Conservation (phyloP, 2,329 filamentous ascomycete genomes). For the Fusarium ambrosium region DNA sequence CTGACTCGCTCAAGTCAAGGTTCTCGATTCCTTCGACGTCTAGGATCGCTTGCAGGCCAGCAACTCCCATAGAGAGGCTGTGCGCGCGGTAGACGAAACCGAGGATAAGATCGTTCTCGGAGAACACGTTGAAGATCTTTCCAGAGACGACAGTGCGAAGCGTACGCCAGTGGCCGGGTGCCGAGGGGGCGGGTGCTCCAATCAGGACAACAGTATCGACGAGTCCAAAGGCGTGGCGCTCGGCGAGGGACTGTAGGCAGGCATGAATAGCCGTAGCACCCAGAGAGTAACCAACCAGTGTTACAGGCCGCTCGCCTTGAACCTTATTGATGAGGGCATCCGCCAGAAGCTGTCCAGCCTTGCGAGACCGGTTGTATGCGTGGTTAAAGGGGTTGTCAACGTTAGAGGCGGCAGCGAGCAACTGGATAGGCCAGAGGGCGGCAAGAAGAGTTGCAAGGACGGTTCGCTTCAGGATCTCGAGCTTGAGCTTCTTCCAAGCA, state of each 20-base stretch:
- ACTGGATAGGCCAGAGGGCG: constrained; percentile 77
- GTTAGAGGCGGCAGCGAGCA: constrained; percentile 75
- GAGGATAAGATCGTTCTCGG: constrained; percentile 87
- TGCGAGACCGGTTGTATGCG: constrained; percentile 81
- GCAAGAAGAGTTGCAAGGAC: constrained; percentile 77
- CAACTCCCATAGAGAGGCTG: constrained; percentile 85
- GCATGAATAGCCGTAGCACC: constrained; percentile 87
- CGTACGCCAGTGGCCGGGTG: constrained; percentile 78
- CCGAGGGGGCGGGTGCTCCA: constrained; percentile 82
- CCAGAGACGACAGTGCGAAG: constrained; percentile 85
- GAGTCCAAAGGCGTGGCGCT: constrained; percentile 84
- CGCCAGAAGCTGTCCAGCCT: constrained; percentile 83
- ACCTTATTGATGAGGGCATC: constrained; percentile 86
- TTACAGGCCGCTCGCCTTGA: constrained; percentile 86
- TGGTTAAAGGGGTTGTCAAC: constrained; percentile 88
- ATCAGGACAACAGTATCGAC: constrained; percentile 88
- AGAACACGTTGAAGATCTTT: constrained; percentile 88
- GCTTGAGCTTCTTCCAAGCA: constrained; percentile 80
- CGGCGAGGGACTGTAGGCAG: constrained; percentile 81
- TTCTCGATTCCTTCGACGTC: constrained; percentile 75
- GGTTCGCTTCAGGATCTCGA: constrained; percentile 80
- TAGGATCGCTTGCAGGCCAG: constrained; percentile 81
- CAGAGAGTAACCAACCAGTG: constrained; percentile 84
- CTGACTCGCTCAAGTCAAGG: constrained; percentile 65
- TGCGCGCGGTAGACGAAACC: constrained; percentile 89